Percentiles rank a stretch among this genome's conserved stretches.
These are phyloP conservation scores for Suillus cothurnatus DNA, from an alignment of 768 basidiomycete genomes.

Conservation along the genomic window DNA sequence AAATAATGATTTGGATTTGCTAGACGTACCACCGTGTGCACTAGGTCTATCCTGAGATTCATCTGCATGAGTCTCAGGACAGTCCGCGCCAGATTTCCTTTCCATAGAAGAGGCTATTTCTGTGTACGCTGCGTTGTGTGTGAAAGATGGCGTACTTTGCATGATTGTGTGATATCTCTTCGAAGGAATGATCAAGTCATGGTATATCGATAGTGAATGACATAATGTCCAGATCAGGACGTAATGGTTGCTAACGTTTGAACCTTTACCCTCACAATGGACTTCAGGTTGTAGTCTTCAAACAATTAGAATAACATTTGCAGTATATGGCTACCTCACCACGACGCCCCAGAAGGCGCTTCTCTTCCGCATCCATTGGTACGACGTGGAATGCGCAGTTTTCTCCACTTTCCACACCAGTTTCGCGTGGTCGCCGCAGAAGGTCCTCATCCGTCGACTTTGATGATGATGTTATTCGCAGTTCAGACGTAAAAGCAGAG, in stretches of 20 bases:
- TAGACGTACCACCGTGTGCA: not conserved
- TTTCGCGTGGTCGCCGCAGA: slow-evolving; percentile 18
- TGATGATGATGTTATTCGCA: not conserved
- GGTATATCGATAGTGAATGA: not conserved
- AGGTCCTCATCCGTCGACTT: slow-evolving; percentile 17
- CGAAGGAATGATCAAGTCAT: not conserved
- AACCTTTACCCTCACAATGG: not conserved
- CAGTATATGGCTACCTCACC: slow-evolving; percentile 33
- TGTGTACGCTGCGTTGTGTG: not conserved
- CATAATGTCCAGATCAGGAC: not conserved
- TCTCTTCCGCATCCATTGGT: slow-evolving; percentile 30
- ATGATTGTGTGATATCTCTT: not conserved
- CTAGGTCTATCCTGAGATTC: not conserved
- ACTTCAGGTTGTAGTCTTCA: slow-evolving; percentile 1
- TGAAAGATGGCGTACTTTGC: not conserved
- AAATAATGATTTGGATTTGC: not conserved
- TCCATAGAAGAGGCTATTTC: not conserved
- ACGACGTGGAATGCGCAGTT: slow-evolving; percentile 25
- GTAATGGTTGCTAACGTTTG: not conserved
- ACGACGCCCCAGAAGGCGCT: slow-evolving; percentile 35
- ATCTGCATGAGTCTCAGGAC: not conserved
- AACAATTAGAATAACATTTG: not conserved
- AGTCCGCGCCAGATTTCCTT: not conserved
- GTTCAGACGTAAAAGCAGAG: slow-evolving; percentile 7
- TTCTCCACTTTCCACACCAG: slow-evolving; percentile 13